Conservation (phyloP, 1,139 yeast species). For the Kodamaea ohmeri region DNA sequence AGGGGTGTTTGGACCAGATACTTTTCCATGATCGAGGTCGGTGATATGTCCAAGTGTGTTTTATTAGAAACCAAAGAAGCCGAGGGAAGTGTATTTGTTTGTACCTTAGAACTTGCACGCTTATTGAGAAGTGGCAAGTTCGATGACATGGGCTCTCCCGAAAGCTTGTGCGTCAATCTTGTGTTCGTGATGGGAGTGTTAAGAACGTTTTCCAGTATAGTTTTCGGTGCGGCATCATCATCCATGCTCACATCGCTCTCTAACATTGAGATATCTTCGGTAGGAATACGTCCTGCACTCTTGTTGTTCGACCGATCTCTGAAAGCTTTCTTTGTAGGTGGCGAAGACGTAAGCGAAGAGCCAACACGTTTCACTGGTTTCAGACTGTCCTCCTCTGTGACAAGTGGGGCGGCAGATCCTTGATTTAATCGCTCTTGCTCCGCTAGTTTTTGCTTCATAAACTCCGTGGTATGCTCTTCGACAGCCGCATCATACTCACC, state of each 20-base stretch:
- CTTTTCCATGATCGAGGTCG: conserved; percentile 16
- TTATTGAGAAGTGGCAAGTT: conserved; percentile 34
- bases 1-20: conserved; percentile 15
- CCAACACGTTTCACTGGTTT: conserved; percentile 43
- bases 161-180: background rate
- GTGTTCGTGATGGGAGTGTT: conserved; percentile 7
- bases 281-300: background rate
- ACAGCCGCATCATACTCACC: conserved; percentile 40
- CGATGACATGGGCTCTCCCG: conserved; percentile 12
- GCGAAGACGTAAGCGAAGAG: background rate
- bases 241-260: conserved; percentile 26
- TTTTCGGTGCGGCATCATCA: conserved; percentile 13
- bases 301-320: background rate
- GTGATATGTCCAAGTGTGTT: conserved; percentile 3
- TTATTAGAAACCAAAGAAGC: background rate
- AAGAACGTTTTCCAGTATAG: background rate
- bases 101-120: conserved; percentile 30
- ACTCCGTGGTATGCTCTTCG: conserved; percentile 29
- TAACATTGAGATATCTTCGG: conserved; percentile 29
- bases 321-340: conserved; percentile 1
- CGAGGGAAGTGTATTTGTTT: conserved; percentile 6
- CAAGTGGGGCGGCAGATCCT: conserved; percentile 14
- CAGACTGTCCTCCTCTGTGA: conserved; percentile 14
- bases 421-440: conserved; percentile 13
- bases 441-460: conserved; percentile 27